Base-by-base conservation (phyloP, 1,284 basidiomycete genomes). In the Entoloma clypeatum region DNA sequence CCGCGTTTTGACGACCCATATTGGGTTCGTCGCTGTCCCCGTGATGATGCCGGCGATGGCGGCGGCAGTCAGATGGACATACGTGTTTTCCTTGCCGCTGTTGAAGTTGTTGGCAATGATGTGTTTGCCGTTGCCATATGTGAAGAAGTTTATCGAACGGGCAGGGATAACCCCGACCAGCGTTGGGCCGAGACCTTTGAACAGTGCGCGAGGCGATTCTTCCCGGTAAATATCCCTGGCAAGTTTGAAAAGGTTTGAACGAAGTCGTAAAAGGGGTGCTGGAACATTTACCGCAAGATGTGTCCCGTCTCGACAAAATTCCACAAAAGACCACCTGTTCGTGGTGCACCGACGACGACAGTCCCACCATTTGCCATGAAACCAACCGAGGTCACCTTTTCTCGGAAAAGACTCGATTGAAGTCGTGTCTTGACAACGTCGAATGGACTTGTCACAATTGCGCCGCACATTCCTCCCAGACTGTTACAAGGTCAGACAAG, bases 1-100 rank as follows among this genome's bases (percentile, higher is more conserved):
- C 2, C 95, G 81, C 25, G 95, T 99, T 65, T 98, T 98, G 52
- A 99, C 90, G 27, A 99, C 94, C 95, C 95, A 99, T 32, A 99
- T 96, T 0, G 95, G 95, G 61, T 98, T 98, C 11, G 95, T 98
- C 7, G 81, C 90, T 0, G 92, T 87, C 1, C 93, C 79, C 0
- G 95, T 99, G 21, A 78, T 72, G 49, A 98, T 68, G 5, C 92
- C 90, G 0, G 95, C 95, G 4, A 83, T 59, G 0, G 92, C 88
- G 0, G 94, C 96, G 0, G 95, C 89, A 4, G 71, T 57, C 10
- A 99, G 79, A 60, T 99, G 94, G 0, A 99, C 81, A 46, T 79
- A 75, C 0, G 87, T 75, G 59, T 90, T 92, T 63, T 97, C 92
- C 46, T 79, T 65, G 1, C 93, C 89, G 17, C 81, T 55, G 58